Conservation (phyloP, 148 eudicot genomes). For the Hydrangea macrophylla region DNA sequence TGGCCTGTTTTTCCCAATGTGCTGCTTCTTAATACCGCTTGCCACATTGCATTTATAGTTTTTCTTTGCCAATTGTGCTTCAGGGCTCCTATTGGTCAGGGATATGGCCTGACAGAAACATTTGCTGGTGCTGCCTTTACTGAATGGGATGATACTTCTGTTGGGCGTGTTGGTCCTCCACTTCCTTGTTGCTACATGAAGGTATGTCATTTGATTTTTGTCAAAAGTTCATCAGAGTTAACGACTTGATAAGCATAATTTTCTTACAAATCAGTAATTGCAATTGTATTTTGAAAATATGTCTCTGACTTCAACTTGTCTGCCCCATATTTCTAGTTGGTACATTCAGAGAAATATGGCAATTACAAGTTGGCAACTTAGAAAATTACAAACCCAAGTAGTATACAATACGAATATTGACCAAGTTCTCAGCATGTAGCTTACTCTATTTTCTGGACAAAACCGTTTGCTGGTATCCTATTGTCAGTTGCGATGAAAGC, state of each 20-base stretch:
- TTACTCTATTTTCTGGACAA: neutral
- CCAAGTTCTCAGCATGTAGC: neutral
- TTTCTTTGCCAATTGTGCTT: conserved; percentile 12
- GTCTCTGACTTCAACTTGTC: neutral
- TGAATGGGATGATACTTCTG: conserved; percentile 76
- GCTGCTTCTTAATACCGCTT: neutral
- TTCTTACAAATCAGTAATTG: neutral
- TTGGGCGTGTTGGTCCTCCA: conserved; percentile 99
- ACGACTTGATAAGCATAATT: neutral
- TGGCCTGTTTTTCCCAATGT: neutral
- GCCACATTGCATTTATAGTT: conserved; percentile 2
- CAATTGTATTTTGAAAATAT: neutral
- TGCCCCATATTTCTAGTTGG: neutral
- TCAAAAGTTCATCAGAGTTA: neutral
- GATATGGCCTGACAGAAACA: conserved; percentile 94
- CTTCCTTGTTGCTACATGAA: conserved; percentile 89
- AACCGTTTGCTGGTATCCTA: neutral
- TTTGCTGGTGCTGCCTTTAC: conserved; percentile 95
- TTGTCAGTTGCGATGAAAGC: neutral
- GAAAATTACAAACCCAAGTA: neutral
- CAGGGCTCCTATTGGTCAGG: conserved; percentile 97
- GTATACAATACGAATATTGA: neutral
- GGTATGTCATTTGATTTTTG: conserved; percentile 39
- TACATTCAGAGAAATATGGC: neutral
- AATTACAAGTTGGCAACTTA: neutral